phyloP scores from a whole-genome alignment of 176 grass and related monocot species.

The Eleusine coracana region DNA sequence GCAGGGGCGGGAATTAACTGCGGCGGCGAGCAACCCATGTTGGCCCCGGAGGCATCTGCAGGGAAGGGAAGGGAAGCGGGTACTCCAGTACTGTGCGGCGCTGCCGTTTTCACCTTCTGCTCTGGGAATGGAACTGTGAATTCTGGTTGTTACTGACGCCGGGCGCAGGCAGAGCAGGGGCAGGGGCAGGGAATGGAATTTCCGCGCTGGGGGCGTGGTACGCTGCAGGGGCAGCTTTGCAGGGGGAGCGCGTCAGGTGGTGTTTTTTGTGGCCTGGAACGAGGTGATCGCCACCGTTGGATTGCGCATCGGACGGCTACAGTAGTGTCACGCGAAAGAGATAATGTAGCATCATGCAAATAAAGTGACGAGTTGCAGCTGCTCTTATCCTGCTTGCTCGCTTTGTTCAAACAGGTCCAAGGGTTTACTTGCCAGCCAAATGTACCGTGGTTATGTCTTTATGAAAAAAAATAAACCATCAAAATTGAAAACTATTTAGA shows the following conservation, averaged over 20 bases:
- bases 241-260: background rate
- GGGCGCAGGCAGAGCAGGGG: slow-evolving; percentile 25
- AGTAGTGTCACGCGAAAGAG: background rate
- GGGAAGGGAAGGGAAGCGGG: slow-evolving; percentile 25
- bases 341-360: background rate
- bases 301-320: background rate
- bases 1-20: slow-evolving; percentile 38
- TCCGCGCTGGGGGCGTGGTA: background rate
- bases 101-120: slow-evolving; percentile 62
- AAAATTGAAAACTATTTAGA: too few species aligned
- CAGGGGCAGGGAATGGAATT: slow-evolving; percentile 34
- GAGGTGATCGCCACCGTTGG: background rate
- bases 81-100: background rate
- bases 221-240: background rate
- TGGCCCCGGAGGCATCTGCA: background rate
- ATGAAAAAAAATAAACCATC: too few species aligned
- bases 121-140: slow-evolving; percentile 53
- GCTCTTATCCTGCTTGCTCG: too few species aligned
- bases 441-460: too few species aligned
- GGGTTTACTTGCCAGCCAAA: too few species aligned
- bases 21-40: slow-evolving; percentile 59
- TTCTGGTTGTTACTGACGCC: slow-evolving; percentile 46
- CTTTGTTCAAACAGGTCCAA: too few species aligned
- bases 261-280: background rate
- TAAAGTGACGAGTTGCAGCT: background rate